Evolutionary conservation across 2,329 filamentous ascomycete genomes (phyloP).

Genomic region (Tolypocladium endophyticum): DNA sequence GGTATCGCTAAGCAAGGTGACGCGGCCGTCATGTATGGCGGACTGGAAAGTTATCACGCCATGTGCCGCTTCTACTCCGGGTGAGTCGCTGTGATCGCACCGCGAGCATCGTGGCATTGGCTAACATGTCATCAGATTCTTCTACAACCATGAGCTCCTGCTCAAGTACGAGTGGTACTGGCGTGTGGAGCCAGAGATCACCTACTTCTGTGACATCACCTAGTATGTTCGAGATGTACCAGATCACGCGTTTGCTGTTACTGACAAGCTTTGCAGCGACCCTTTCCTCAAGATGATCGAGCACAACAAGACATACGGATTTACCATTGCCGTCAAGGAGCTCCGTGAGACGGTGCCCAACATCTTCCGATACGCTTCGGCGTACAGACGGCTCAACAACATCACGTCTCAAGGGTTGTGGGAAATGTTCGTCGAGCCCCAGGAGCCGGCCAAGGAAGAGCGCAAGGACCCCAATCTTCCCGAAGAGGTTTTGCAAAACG

Average conservation of each 20-base stretch:
- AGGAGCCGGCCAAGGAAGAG: conserved; percentile 51
- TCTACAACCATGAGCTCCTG: conserved; percentile 92
- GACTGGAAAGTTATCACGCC: conserved; percentile 95
- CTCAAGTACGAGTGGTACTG: conserved; percentile 99
- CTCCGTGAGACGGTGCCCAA: conserved; percentile 96
- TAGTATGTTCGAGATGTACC: conserved; percentile 48
- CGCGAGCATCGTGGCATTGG: not conserved
- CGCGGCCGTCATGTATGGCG: conserved; percentile 97
- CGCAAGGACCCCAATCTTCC: conserved; percentile 59
- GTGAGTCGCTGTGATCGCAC: conserved; percentile 35
- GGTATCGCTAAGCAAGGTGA: conserved; percentile 96
- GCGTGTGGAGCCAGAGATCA: conserved; percentile 98
- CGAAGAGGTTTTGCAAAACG: conserved; percentile 69
- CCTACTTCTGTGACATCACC: conserved; percentile 99
- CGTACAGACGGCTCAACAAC: conserved; percentile 89
- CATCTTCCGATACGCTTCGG: conserved; percentile 97
- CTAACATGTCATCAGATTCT: conserved; percentile 49
- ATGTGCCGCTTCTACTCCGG: conserved; percentile 99
- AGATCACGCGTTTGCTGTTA: not conserved
- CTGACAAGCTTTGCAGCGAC: conserved; percentile 45
- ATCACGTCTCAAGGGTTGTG: conserved; percentile 84
- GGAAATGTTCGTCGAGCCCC: conserved; percentile 94
- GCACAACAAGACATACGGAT: conserved; percentile 94
- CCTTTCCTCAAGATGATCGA: conserved; percentile 94
- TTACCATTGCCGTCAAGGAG: conserved; percentile 98